Percentiles rank a stretch among this genome's conserved stretches.
Conservation (phyloP, 257 asterid genomes). For the Ajuga chamaepitys region DNA sequence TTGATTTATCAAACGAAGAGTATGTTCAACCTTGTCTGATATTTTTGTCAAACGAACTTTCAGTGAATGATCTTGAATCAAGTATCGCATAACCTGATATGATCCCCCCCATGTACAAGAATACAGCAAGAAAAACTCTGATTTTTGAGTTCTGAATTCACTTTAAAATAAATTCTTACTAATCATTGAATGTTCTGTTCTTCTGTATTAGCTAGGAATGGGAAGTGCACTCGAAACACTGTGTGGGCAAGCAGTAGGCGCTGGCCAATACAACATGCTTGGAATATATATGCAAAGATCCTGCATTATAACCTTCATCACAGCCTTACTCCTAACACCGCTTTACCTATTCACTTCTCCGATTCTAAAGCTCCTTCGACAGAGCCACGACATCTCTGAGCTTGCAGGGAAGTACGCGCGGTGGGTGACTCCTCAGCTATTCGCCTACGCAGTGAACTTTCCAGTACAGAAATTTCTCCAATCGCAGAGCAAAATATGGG, state of each 20-base stretch:
- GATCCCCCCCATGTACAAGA: no score
- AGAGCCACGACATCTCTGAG: slow-evolving; percentile 35
- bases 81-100: no score
- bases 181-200: no score
- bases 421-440: slow-evolving; percentile 74
- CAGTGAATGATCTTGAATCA: no score
- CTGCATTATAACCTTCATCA: slow-evolving; percentile 44
- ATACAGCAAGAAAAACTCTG: no score
- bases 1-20: no score
- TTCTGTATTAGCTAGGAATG: slow-evolving; percentile 66
- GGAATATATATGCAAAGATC: slow-evolving; percentile 78
- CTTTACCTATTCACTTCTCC: slow-evolving; percentile 56
- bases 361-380: slow-evolving; percentile 39
- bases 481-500: slow-evolving; percentile 86
- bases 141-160: no score
- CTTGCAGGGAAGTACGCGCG: slow-evolving; percentile 58
- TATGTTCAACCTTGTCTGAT: no score
- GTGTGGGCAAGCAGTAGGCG: slow-evolving; percentile 88
- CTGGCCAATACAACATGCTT: slow-evolving; percentile 53
- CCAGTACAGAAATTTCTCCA: slow-evolving; percentile 80
- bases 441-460: slow-evolving; percentile 67
- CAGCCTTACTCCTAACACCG: slow-evolving; percentile 47
- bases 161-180: no score
- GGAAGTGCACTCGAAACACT: slow-evolving; percentile 94
- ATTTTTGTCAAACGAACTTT: no score